These are phyloP conservation scores for Yueomyces sp. DNA, from an alignment of 805 yeast genomes.

Conservation along the genomic window DNA sequence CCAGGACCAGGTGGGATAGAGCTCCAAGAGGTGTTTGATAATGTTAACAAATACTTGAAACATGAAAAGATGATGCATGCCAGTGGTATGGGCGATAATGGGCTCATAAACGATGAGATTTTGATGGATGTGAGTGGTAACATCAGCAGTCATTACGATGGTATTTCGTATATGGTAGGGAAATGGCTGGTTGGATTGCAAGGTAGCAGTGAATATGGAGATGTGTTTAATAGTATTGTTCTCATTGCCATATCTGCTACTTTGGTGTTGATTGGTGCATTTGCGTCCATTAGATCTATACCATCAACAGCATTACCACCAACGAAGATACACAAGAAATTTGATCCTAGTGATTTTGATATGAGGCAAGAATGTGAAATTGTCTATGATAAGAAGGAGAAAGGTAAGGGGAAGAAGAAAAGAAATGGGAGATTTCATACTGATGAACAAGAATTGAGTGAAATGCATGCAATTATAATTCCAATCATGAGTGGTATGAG, in stretches of 20 bases:
- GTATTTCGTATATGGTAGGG: no score
- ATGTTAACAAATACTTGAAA: no score
- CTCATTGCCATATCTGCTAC: slow-evolving; percentile 10
- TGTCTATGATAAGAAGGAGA: slow-evolving; percentile 2
- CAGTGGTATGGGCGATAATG: no score
- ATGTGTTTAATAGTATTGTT: no score
- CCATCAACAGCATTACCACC: slow-evolving; percentile 24
- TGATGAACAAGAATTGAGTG: slow-evolving; percentile 3
- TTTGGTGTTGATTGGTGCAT: slow-evolving; percentile 23
- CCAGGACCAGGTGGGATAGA: no score
- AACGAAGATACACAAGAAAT: slow-evolving; percentile 25
- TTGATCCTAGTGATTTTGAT: slow-evolving; percentile 31
- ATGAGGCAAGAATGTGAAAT: slow-evolving; percentile 9
- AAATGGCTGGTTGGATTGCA: no score
- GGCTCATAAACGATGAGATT: no score
- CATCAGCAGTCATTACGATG: no score
- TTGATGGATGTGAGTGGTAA: no score
- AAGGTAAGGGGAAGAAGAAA: not conserved
- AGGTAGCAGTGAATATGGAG: no score
- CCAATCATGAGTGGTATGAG: slow-evolving; percentile 32
- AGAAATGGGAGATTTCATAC: not conserved
- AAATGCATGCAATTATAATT: slow-evolving; percentile 26
- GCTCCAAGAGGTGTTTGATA: no score
- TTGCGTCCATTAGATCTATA: slow-evolving; percentile 21
- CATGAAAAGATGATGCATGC: no score